phyloP scores from a whole-genome alignment of 2,329 filamentous ascomycete genomes.

The Rugonectria rugulosa region DNA sequence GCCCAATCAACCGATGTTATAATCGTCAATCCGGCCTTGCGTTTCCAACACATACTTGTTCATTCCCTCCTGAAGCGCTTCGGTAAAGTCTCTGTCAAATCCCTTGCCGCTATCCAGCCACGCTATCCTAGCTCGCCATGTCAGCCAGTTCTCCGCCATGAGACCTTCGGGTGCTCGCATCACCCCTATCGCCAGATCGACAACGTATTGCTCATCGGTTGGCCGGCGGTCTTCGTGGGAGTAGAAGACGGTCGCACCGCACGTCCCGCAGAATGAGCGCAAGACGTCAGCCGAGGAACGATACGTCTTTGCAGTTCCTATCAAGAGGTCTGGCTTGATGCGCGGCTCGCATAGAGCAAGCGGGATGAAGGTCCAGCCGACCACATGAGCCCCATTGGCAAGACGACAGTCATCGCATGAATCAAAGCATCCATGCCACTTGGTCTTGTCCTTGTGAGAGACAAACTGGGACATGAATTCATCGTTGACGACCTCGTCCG shows the following conservation, averaged over 20 bases:
- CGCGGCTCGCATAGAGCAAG: constrained; percentile 45
- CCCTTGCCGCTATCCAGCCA: constrained; percentile 44
- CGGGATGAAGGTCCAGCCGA: constrained; percentile 54
- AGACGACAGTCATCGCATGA: constrained; percentile 55
- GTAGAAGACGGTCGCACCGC: constrained; percentile 55
- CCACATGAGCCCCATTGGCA: constrained; percentile 50
- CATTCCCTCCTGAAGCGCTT: constrained; percentile 48
- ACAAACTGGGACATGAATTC: constrained; percentile 43
- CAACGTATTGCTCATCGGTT: constrained; percentile 43
- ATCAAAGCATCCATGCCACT: constrained; percentile 54
- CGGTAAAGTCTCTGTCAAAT: constrained; percentile 48
- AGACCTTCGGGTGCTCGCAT: constrained; percentile 53
- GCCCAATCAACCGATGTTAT: constrained; percentile 36
- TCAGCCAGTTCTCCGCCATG: constrained; percentile 55
- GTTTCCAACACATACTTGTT: constrained; percentile 46
- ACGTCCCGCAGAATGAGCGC: constrained; percentile 55
- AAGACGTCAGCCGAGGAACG: constrained; percentile 47
- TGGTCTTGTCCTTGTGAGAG: constrained; percentile 47
- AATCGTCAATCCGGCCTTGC: constrained; percentile 44
- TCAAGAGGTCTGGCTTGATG: constrained; percentile 45
- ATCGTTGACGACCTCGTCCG: constrained; percentile 39
- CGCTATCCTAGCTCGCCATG: constrained; percentile 51
- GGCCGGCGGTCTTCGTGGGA: constrained; percentile 38
- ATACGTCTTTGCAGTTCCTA: constrained; percentile 55
- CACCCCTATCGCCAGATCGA: constrained; percentile 54